Evolutionary conservation across 176 grass and related monocot species (phyloP).

Genomic region (barley (Hordeum vulgare)): DNA sequence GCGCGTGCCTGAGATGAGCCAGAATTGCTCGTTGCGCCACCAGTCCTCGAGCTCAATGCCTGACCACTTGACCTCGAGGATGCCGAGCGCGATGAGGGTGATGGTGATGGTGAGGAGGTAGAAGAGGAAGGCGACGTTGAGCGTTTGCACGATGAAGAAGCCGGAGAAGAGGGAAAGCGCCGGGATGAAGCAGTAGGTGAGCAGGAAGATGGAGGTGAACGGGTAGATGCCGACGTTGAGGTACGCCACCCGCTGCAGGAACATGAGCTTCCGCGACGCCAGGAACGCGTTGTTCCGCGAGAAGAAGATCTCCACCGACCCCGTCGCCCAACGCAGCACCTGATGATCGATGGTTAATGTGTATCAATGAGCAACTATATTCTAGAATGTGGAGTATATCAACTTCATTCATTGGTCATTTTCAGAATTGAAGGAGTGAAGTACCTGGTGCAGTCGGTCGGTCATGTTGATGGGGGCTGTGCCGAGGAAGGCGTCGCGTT

Average conservation of each 20-base stretch:
- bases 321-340: slow-evolving; percentile 95
- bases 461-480: slow-evolving; percentile 95
- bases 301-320: slow-evolving; percentile 99
- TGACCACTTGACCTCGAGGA: slow-evolving; percentile 97
- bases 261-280: slow-evolving; percentile 56
- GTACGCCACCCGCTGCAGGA: slow-evolving; percentile 21
- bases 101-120: slow-evolving; percentile 89
- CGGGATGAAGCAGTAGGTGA: slow-evolving; percentile 97
- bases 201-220: slow-evolving; percentile 29
- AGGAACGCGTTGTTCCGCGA: slow-evolving; percentile 90
- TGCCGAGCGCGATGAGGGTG: slow-evolving; percentile 64
- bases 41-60: slow-evolving; percentile 56
- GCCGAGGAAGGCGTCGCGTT: slow-evolving; percentile 92
- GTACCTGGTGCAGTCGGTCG: slow-evolving; percentile 78
- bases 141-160: slow-evolving; percentile 88
- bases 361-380: too few relatives aligned
- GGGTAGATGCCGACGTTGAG: slow-evolving; percentile 28
- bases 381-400: too few relatives aligned
- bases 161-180: slow-evolving; percentile 98
- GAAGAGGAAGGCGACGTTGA: slow-evolving; percentile 78
- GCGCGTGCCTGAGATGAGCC: slow-evolving; percentile 54
- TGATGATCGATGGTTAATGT: background rate
- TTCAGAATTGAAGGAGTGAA: background rate
- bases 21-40: slow-evolving; percentile 99
- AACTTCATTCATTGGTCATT: too few relatives aligned